These are phyloP conservation scores for Schwanniomyces sp. DNA, from an alignment of 805 yeast species.

Conservation along the genomic window DNA sequence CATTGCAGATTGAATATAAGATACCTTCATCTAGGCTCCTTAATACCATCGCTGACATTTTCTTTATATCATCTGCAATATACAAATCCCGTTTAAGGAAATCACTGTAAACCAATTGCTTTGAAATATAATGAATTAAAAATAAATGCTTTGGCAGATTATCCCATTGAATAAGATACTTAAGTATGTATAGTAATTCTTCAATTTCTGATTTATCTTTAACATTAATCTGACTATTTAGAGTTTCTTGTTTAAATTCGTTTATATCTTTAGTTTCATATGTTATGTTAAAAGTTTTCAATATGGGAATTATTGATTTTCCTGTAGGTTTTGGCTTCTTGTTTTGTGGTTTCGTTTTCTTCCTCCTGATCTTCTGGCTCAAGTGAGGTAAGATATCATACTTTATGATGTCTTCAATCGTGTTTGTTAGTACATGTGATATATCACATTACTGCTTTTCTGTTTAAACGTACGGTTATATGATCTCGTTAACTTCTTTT, in stretches of 20 bases:
- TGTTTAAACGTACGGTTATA: constrained; percentile 1
- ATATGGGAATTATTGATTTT: neutral
- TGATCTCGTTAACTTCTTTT: neutral
- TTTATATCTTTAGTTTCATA: neutral
- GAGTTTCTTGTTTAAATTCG: neutral
- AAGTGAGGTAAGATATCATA: neutral
- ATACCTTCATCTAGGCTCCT: constrained; percentile 6
- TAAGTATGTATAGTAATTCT: constrained; percentile 1
- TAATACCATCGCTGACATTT: constrained; percentile 2
- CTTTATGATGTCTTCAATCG: neutral
- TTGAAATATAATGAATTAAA: constrained; percentile 2
- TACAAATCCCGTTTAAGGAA: neutral
- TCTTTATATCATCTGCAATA: neutral
- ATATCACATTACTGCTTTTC: neutral
- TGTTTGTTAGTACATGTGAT: neutral
- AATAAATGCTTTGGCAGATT: constrained; percentile 6
- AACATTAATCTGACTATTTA: neutral
- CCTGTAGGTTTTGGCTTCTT: neutral
- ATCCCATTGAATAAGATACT: constrained; percentile 3
- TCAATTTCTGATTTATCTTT: neutral
- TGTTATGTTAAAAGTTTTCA: neutral
- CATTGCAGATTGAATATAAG: neutral
- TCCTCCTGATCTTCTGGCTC: neutral
- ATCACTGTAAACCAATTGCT: neutral
- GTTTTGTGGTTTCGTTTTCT: neutral